Evolutionary conservation across 352 stramenopile species (phyloP).

Genomic region (Peronospora farinosa): DNA sequence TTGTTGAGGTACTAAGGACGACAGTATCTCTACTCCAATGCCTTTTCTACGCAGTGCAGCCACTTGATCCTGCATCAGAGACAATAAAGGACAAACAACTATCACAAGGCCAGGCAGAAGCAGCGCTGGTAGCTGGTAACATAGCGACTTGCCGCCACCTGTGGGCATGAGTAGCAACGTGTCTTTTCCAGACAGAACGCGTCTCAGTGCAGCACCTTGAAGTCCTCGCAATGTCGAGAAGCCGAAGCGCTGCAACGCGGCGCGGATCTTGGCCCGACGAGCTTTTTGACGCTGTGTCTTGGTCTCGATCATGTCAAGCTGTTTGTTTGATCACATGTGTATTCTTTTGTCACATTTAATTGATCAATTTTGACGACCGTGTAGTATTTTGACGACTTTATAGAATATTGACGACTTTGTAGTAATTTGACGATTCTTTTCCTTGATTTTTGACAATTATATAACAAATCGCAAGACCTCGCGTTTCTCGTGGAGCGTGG

Average conservation of each 20-base stretch:
- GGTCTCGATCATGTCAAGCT: conserved; percentile 2
- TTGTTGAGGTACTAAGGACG: conserved; percentile 34
- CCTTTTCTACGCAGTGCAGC: conserved; percentile 38
- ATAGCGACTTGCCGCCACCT: conserved; percentile 95
- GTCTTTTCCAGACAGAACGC: conserved; percentile 39
- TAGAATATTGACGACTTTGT: too few species aligned
- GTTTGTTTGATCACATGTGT: too few species aligned
- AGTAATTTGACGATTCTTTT: neutral
- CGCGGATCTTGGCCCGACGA: conserved; percentile 42
- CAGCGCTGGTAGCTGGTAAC: conserved; percentile 90
- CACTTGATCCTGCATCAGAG: conserved; percentile 89
- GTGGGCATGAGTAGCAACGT: conserved; percentile 93
- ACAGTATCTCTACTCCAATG: conserved; percentile 52
- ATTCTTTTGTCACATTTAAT: too few species aligned
- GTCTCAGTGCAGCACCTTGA: conserved; percentile 38
- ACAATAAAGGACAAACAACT: conserved; percentile 84
- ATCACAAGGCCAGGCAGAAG: conserved; percentile 71
- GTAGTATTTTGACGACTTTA: neutral
- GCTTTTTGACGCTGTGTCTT: conserved; percentile 27
- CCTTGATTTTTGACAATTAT: too few species aligned
- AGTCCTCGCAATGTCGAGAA: conserved; percentile 39
- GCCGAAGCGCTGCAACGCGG: conserved; percentile 38
- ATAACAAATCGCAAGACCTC: too few species aligned
- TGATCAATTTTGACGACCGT: neutral
- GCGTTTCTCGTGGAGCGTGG: too few species aligned